Base-by-base conservation (phyloP, 1,284 basidiomycete genomes). In the Quambalaria eucalypti region DNA sequence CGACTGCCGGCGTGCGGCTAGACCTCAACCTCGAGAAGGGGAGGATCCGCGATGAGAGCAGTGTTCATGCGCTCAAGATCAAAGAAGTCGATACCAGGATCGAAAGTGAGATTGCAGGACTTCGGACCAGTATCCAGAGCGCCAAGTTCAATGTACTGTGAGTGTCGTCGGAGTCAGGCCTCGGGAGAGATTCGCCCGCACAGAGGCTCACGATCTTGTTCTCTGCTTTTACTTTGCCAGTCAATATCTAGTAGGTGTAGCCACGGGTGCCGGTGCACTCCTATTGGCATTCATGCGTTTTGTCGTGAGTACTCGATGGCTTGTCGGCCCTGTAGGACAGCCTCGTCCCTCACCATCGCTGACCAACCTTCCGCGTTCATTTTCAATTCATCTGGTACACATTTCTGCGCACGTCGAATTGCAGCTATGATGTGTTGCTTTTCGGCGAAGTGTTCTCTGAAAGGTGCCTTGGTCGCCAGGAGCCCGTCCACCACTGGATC, bases 11-110 rank as follows among this genome's bases (percentile, higher is more conserved):
- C 28, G 95, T 99, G 2, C 81, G 93, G 47, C 78, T 99, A 26
- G 95, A 99, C 77, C 78, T 99, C 58, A 98, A 98, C 77, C 79
- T 98, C 23, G 93, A 98, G 79, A 98, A 98, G 78, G 92, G 90
- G 3, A 81, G 93, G 39, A 90, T 97, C 80, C 80, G 95, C 42
- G 92, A 98, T 72, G 92, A 98, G 79, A 86, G 85, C 58, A 87
- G 85, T 56, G 85, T 87, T 46, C 90, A 97, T 71, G 92, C 95
- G 69, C 80, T 95, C 60, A 97, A 97, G 83, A 90, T 98, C 76
- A 92, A 92, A 77, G 95, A 99, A 77, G 91, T 97, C 12, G 93
- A 98, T 70, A 97, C 93, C 1, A 80, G 90, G 67, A 97, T 98
- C 68, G 93, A 98, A 78, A 87, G 88, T 72, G 93, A 97, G 78